Conservation (phyloP, 1,284 basidiomycete species). For the Spongispora temasekensis region DNA sequence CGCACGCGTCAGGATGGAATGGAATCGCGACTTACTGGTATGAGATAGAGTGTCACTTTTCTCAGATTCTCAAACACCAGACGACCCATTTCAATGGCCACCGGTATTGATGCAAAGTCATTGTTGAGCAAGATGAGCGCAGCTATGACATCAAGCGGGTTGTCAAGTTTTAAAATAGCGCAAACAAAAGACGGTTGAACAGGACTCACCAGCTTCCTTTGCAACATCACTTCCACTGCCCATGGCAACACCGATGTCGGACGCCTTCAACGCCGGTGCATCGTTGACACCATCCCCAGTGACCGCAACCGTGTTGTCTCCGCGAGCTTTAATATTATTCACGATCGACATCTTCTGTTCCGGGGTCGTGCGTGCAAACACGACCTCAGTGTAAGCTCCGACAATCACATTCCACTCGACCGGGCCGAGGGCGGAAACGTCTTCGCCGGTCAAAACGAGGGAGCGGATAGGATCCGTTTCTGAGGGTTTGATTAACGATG, state of each 20-base stretch:
- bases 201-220: conserved; percentile 51
- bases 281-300: conserved; percentile 64
- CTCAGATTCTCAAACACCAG: conserved; percentile 63
- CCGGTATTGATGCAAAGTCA: conserved; percentile 39
- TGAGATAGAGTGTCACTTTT: conserved; percentile 43
- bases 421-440: conserved; percentile 46
- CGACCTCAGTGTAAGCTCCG: conserved; percentile 54
- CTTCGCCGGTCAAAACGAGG: conserved; percentile 47
- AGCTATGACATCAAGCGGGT: conserved; percentile 15
- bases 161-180: neutral
- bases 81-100: conserved; percentile 49
- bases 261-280: conserved; percentile 67
- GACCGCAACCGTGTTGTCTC: conserved; percentile 52
- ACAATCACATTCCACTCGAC: conserved; percentile 50
- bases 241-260: conserved; percentile 87
- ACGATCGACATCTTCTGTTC: conserved; percentile 63
- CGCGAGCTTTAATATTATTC: conserved; percentile 50
- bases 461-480: conserved; percentile 33
- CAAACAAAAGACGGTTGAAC: neutral
- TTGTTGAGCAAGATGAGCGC: conserved; percentile 37
- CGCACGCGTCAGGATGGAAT: neutral
- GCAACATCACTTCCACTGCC: conserved; percentile 86
- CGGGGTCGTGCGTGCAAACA: conserved; percentile 63
- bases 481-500: conserved; percentile 20
- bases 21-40: conserved; percentile 32